Conservation (phyloP, 2,329 filamentous ascomycete species). For the Penicillium digitatum region DNA sequence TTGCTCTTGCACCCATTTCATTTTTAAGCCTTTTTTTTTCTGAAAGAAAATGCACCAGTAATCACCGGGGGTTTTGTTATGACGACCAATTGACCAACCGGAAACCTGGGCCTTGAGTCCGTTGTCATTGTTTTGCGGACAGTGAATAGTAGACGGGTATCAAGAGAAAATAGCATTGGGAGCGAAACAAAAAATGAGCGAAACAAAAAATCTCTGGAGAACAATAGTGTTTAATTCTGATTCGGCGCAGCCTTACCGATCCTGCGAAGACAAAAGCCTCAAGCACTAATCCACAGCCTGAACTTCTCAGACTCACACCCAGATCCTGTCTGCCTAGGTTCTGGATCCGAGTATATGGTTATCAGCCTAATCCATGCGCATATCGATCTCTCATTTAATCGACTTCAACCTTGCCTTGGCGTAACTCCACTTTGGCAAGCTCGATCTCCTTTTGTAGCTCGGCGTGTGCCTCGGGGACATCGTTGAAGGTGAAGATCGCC, state of each 20-base stretch:
- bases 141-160: slow-evolving; percentile 16
- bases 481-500: slow-evolving; percentile 94
- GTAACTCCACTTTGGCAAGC: slow-evolving; percentile 43
- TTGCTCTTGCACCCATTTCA: background rate
- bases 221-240: slow-evolving; percentile 13
- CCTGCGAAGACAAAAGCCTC: background rate
- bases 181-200: slow-evolving; percentile 10
- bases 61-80: background rate
- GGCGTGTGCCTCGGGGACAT: slow-evolving; percentile 83
- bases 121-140: background rate
- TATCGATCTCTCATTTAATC: slow-evolving; percentile 29
- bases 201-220: slow-evolving; percentile 7
- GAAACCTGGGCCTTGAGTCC: background rate
- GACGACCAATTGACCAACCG: background rate
- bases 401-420: slow-evolving; percentile 42
- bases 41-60: background rate
- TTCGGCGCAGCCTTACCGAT: background rate
- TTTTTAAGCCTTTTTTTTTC: background rate
- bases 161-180: slow-evolving; percentile 18
- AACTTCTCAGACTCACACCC: background rate
- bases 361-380: background rate
- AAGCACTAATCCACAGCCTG: slow-evolving; percentile 1
- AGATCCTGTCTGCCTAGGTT: background rate
- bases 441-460: slow-evolving; percentile 82
- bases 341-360: background rate